phyloP scores from a whole-genome alignment of 345 rosid genomes.

The Lagerstroemia speciosa region DNA sequence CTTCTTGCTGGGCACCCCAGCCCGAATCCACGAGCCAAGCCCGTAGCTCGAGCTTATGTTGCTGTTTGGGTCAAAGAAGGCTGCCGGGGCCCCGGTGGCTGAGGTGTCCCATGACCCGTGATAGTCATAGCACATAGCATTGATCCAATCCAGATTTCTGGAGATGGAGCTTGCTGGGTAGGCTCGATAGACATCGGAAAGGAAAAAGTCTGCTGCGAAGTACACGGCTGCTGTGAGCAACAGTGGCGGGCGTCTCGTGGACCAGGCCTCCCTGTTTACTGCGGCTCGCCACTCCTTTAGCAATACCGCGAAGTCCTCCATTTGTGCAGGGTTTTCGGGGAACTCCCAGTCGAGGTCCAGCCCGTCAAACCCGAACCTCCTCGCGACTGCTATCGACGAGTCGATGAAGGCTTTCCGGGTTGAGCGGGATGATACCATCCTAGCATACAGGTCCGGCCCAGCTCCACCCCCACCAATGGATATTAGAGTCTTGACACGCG shows the following conservation, averaged over 20 bases:
- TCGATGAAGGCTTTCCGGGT: slow-evolving; percentile 16
- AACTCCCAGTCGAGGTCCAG: slow-evolving; percentile 25
- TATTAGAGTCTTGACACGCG: slow-evolving; percentile 20
- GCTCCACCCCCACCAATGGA: slow-evolving; percentile 21
- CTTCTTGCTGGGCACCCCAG: slow-evolving; percentile 13
- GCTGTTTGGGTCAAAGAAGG: slow-evolving; percentile 16
- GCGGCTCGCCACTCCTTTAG: slow-evolving; percentile 22
- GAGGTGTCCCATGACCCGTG: slow-evolving; percentile 26
- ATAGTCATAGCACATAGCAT: slow-evolving; percentile 23
- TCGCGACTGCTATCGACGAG: slow-evolving; percentile 17
- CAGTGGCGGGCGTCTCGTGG: slow-evolving; percentile 12
- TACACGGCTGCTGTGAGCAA: slow-evolving; percentile 27
- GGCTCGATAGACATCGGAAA: not conserved
- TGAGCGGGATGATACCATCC: slow-evolving; percentile 6
- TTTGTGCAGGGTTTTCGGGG: slow-evolving; percentile 14
- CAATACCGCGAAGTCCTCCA: slow-evolving; percentile 16
- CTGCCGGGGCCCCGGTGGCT: slow-evolving; percentile 22
- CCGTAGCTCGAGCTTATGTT: slow-evolving; percentile 19
- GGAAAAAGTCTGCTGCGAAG: slow-evolving; percentile 17
- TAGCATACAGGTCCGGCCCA: slow-evolving; percentile 12
- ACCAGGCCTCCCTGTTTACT: slow-evolving; percentile 9
- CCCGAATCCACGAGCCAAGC: slow-evolving; percentile 16
- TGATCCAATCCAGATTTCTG: slow-evolving; percentile 17
- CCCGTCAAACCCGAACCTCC: slow-evolving; percentile 22
- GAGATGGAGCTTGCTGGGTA: slow-evolving; percentile 16